Percentiles rank a stretch among this genome's conserved stretches.
These are phyloP conservation scores for Aschersonia sp. DNA, from an alignment of 2,329 filamentous ascomycete species.

Conservation along the genomic window DNA sequence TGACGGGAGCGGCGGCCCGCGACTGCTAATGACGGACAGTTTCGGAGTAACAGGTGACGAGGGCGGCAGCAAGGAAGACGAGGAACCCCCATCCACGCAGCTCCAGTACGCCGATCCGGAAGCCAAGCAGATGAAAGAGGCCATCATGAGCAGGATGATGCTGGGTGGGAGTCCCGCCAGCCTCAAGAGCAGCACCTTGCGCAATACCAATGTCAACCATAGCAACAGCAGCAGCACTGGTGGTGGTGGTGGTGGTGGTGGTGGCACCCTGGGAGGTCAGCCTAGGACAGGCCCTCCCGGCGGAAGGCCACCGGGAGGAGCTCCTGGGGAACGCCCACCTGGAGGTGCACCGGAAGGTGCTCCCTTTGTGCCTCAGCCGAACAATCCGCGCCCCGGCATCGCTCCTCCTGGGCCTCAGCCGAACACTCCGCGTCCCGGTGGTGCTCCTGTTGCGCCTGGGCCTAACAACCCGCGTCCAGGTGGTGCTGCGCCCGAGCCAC, in stretches of 20 bases:
- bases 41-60: too few species aligned
- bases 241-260: too few species aligned
- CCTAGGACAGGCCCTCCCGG: neutral
- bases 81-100: conserved; percentile 28
- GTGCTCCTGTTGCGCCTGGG: too few species aligned
- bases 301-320: too few species aligned
- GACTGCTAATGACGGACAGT: conserved; percentile 4
- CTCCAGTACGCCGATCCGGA: conserved; percentile 38
- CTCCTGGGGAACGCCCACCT: too few species aligned
- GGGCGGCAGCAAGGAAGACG: too few species aligned
- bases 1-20: conserved; percentile 7
- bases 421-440: neutral
- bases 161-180: conserved; percentile 4
- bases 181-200: too few species aligned
- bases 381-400: neutral
- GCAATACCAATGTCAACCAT: neutral
- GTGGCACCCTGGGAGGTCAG: neutral
- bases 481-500: too few species aligned
- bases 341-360: too few species aligned
- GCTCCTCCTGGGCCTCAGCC: neutral
- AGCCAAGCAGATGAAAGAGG: conserved; percentile 26
- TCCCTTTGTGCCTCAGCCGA: too few species aligned
- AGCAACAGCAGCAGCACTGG: neutral
- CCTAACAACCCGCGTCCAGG: too few species aligned
- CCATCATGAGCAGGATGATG: conserved; percentile 30